Conservation (phyloP, 1,139 yeast species). For the Pichia sp. region DNA sequence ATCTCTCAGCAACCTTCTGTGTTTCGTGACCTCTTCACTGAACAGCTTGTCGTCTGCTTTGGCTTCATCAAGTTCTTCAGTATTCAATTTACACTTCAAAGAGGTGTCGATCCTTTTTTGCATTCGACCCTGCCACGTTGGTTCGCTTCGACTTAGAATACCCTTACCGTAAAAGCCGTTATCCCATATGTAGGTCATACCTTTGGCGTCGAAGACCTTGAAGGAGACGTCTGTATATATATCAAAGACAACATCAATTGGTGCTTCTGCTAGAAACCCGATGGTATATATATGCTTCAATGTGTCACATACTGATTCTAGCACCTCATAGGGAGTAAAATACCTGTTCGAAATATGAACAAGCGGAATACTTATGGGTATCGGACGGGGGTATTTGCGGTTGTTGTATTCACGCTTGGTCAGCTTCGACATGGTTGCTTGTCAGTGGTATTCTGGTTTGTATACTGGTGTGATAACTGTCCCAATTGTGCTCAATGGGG, state of each 20-base stretch:
- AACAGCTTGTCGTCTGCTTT: slow-evolving; percentile 26
- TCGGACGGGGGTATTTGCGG: slow-evolving; percentile 13
- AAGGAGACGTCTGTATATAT: slow-evolving; percentile 30
- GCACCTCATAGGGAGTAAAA: slow-evolving; percentile 13
- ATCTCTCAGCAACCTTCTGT: slow-evolving; percentile 68
- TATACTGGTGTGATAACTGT: background rate
- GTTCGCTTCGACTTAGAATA: slow-evolving; percentile 80
- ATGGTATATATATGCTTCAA: slow-evolving; percentile 6
- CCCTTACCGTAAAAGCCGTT: slow-evolving; percentile 96
- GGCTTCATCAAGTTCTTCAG: slow-evolving; percentile 2
- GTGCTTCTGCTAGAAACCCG: background rate
- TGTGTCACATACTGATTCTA: slow-evolving; percentile 13
- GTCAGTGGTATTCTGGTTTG: background rate
- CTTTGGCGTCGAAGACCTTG: slow-evolving; percentile 41
- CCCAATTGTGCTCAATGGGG: background rate
- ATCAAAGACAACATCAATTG: slow-evolving; percentile 11
- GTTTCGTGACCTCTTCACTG: slow-evolving; percentile 72
- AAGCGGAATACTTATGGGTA: slow-evolving; percentile 13
- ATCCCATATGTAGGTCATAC: slow-evolving; percentile 66
- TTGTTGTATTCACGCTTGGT: slow-evolving; percentile 12
- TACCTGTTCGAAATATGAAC: slow-evolving; percentile 14
- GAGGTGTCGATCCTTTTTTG: slow-evolving; percentile 40
- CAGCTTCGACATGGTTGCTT: slow-evolving; percentile 10
- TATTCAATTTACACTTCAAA: slow-evolving; percentile 10
- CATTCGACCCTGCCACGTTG: slow-evolving; percentile 77